phyloP scores from a whole-genome alignment of 345 rosid species.

The Populus davidiana region DNA sequence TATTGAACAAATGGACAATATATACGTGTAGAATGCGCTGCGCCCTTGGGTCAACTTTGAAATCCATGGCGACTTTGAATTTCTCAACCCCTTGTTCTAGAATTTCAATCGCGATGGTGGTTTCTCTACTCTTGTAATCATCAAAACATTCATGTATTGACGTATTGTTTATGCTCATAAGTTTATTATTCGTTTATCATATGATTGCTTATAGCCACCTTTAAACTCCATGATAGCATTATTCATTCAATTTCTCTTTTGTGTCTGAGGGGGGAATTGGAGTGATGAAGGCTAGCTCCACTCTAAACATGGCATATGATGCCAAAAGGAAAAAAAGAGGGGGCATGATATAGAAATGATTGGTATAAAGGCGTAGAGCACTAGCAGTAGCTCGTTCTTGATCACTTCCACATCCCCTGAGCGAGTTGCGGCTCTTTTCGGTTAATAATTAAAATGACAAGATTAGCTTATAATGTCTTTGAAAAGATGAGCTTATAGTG shows the following conservation, averaged over 20 bases:
- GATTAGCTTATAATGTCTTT: constrained; percentile 1
- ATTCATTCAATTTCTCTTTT: neutral
- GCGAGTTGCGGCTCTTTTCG: neutral
- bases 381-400: neutral
- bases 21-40: no score
- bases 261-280: neutral
- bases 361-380: constrained; percentile 14
- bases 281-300: constrained; percentile 10
- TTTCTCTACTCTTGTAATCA: neutral
- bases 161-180: neutral
- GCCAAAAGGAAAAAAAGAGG: neutral
- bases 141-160: neutral
- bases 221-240: neutral
- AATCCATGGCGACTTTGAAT: constrained; percentile 34
- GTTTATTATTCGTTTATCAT: neutral
- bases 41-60: constrained; percentile 40
- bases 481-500: neutral
- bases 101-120: neutral
- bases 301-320: constrained; percentile 18
- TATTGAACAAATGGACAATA: neutral
- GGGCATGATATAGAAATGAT: constrained; percentile 26
- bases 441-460: constrained; percentile 3
- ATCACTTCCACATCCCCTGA: neutral
- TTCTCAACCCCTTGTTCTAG: constrained; percentile 22
- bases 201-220: neutral